Evolutionary conservation across 2,329 filamentous ascomycete genomes (phyloP), one percentile per base, ranked within the genome.

Genomic region (Periconia digitata): DNA sequence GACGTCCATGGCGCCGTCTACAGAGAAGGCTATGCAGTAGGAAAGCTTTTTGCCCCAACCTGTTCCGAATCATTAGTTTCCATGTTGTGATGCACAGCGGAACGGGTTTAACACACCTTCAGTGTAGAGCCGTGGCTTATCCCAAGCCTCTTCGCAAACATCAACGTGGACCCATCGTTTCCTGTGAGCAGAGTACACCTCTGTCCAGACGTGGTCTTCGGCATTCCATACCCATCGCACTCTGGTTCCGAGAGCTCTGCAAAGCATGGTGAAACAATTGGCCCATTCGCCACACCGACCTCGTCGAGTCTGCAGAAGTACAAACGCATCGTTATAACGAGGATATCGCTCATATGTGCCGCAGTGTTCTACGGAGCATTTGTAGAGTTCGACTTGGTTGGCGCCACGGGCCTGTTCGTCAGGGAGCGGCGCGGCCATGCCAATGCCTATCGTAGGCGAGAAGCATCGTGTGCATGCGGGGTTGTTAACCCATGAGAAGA

Each of bases 211-310:
- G 66, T 96, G 90, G 70, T 97, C 94, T 72, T 97, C 94, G 23
- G 88, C 87, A 61, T 97, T 97, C 94, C 94, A 99, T 10, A 99
- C 88, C 94, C 94, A 99, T 64, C 94, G 85, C 20, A 96, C 91
- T 52, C 92, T 84, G 51, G 88, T 89, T 42, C 92, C 92, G 13
- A 97, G 85, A 4, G 94, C 94, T 51, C 92, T 85, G 77, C 92
- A 97, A 44, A 99, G 81, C 94, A 97, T 97, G 75, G 87, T 92
- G 76, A 99, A 99, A 79, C 92, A 96, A 74, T 96, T 97, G 58
- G 90, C 91, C 91, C 94, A 97, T 76, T 99, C 94, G 53, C 94
- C 94, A 52, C 87, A 87, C 59, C 94, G 86, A 29, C 94, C 94
- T 59, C 88, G 83, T 59, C 89, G 81, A 22, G 90, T 95, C 71